A percentile compares a stretch with the other conserved stretches of the same genome.
Conservation (phyloP, 345 rosid genomes). For the Rhodamnia argentea region DNA sequence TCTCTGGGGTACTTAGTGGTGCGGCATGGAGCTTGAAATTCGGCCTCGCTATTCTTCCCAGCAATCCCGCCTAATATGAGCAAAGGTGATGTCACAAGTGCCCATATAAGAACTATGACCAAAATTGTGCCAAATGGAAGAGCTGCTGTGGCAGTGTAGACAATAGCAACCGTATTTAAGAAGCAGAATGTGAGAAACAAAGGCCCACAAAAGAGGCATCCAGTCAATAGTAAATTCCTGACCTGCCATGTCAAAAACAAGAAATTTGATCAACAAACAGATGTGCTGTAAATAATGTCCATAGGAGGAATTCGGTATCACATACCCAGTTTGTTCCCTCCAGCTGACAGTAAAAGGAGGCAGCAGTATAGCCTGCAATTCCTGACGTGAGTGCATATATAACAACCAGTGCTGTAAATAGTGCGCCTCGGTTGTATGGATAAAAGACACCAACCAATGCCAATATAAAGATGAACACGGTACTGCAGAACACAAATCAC, state of each 20-base stretch:
- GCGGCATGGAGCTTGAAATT: conserved; percentile 47
- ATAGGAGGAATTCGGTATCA: neutral
- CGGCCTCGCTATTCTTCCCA: conserved; percentile 41
- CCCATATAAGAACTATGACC: conserved; percentile 36
- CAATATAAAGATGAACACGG: conserved; percentile 28
- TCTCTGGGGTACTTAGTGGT: conserved; percentile 40
- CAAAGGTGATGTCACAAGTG: conserved; percentile 33
- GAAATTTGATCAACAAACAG: neutral
- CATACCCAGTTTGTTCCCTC: conserved; percentile 46
- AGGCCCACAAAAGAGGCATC: conserved; percentile 42
- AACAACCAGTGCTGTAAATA: conserved; percentile 37
- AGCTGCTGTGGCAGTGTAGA: conserved; percentile 36
- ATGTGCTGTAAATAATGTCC: neutral
- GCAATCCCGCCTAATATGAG: conserved; percentile 44
- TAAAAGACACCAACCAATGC: conserved; percentile 42
- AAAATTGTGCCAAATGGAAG: conserved; percentile 38
- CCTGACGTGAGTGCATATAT: conserved; percentile 46
- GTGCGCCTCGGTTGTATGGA: conserved; percentile 43
- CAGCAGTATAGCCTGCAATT: conserved; percentile 38
- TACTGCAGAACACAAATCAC: conserved; percentile 13
- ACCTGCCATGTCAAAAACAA: conserved; percentile 18
- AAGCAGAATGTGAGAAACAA: conserved; percentile 36
- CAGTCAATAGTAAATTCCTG: conserved; percentile 28
- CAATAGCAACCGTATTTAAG: conserved; percentile 39
- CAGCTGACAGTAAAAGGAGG: conserved; percentile 35